Evolutionary conservation across 345 rosid species (phyloP).

Genomic region (Microcos paniculata): DNA sequence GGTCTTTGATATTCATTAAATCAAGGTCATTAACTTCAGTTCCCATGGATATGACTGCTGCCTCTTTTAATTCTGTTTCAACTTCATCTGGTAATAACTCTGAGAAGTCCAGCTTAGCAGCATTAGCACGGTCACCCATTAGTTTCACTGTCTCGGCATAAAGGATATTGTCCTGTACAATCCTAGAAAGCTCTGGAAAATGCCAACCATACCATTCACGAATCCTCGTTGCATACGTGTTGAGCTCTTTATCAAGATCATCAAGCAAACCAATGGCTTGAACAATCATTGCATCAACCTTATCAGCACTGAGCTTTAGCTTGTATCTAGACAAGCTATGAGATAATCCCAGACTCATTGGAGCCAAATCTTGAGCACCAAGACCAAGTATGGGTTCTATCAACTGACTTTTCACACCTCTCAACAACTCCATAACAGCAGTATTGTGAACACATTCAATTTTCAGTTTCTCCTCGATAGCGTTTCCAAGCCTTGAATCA

Average conservation of each 20-base stretch:
- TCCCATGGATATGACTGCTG: slow-evolving; percentile 98
- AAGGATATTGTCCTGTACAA: no score
- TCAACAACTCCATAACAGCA: no score
- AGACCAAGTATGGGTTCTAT: no score
- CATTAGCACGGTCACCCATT: no score
- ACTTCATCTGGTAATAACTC: slow-evolving; percentile 67
- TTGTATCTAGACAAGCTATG: slow-evolving; percentile 88
- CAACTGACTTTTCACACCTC: no score
- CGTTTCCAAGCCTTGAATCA: slow-evolving; percentile 87
- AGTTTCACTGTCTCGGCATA: no score
- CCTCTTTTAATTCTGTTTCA: slow-evolving; percentile 66
- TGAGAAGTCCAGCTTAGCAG: slow-evolving; percentile 48
- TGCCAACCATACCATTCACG: no score
- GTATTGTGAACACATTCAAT: no score
- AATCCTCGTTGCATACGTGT: slow-evolving; percentile 83
- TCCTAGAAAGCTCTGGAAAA: no score
- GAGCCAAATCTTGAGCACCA: slow-evolving; percentile 69
- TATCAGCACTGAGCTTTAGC: slow-evolving; percentile 83
- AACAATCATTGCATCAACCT: slow-evolving; percentile 95
- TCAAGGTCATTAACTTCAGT: slow-evolving; percentile 83
- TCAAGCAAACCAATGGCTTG: slow-evolving; percentile 86
- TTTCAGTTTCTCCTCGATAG: no score
- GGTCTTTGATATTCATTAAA: slow-evolving; percentile 65
- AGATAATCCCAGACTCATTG: slow-evolving; percentile 26
- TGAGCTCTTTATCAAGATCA: no score